Percentiles rank a stretch among this genome's conserved stretches.
phyloP scores from a whole-genome alignment of 345 rosid genomes.

The Garcia nutans region DNA sequence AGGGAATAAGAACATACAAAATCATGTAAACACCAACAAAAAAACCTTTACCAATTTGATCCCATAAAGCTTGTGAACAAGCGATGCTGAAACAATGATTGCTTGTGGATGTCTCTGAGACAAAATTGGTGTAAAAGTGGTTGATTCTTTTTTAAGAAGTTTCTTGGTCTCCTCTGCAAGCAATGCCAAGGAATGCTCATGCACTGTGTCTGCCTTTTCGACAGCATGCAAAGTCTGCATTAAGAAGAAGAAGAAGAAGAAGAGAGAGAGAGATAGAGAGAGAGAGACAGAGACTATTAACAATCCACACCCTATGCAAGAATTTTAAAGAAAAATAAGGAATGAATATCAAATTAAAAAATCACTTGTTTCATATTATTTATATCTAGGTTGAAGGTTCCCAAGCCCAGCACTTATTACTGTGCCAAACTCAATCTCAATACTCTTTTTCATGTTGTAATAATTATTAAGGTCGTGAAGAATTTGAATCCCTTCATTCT shows the following conservation, averaged over 20 bases:
- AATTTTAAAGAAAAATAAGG: background rate
- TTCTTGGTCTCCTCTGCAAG: conserved; percentile 87
- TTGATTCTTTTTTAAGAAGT: conserved; percentile 73
- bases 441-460: background rate
- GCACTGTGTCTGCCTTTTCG: conserved; percentile 62
- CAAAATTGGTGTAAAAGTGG: conserved; percentile 68
- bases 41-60: conserved; percentile 71
- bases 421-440: background rate
- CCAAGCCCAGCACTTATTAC: background rate
- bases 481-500: background rate
- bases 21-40: conserved; percentile 14
- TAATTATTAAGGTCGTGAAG: background rate
- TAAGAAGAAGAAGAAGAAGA: background rate
- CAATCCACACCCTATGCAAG: background rate
- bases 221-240: conserved; percentile 64
- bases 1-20: background rate
- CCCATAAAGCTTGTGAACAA: conserved; percentile 87
- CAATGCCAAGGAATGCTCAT: conserved; percentile 73
- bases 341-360: background rate
- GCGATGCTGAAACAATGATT: conserved; percentile 66
- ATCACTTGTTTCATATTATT: background rate
- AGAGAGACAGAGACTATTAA: background rate
- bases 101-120: conserved; percentile 84
- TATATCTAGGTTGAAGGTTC: no score
- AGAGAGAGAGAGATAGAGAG: background rate